Conservation (phyloP, 208 protist genomes). For the Trypanosoma conorhini region DNA sequence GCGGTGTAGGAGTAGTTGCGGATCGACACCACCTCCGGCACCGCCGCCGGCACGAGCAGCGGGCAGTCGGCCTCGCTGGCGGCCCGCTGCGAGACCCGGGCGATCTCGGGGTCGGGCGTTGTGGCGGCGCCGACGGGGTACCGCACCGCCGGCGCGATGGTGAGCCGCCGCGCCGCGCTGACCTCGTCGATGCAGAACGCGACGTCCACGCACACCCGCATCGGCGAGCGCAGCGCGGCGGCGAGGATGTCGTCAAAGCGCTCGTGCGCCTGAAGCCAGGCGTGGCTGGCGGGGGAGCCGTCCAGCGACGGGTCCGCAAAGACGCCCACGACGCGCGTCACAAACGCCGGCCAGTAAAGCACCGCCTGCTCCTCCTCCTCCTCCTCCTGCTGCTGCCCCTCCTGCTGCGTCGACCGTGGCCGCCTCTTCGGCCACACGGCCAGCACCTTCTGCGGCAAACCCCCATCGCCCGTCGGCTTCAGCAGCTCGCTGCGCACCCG, state of each 20-base stretch:
- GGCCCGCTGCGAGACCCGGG: slow-evolving; percentile 11
- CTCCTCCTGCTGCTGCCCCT: neutral
- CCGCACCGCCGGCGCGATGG: slow-evolving; percentile 24
- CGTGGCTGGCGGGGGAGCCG: slow-evolving; percentile 34
- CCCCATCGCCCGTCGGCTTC: slow-evolving; percentile 11
- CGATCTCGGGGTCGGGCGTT: slow-evolving; percentile 20
- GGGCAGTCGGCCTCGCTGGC: slow-evolving; percentile 27
- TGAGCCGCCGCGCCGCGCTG: slow-evolving; percentile 42
- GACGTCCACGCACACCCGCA: slow-evolving; percentile 65
- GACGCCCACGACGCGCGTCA: slow-evolving; percentile 46
- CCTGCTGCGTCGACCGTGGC: neutral
- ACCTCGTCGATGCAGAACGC: slow-evolving; percentile 72
- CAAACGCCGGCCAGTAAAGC: slow-evolving; percentile 75
- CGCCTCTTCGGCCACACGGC: slow-evolving; percentile 50
- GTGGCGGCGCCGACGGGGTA: slow-evolving; percentile 1
- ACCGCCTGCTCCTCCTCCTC: slow-evolving; percentile 3
- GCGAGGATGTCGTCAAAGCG: slow-evolving; percentile 49
- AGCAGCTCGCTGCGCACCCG: slow-evolving; percentile 47
- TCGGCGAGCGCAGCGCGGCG: slow-evolving; percentile 39
- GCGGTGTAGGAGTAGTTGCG: slow-evolving; percentile 52
- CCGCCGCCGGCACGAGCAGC: slow-evolving; percentile 42
- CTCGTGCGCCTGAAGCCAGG: slow-evolving; percentile 41
- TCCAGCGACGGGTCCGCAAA: slow-evolving; percentile 48
- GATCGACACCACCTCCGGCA: slow-evolving; percentile 68
- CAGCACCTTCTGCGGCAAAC: slow-evolving; percentile 40